Evolutionary conservation across 2,329 filamentous ascomycete species (phyloP).

Genomic region (Falciphora oryzae): DNA sequence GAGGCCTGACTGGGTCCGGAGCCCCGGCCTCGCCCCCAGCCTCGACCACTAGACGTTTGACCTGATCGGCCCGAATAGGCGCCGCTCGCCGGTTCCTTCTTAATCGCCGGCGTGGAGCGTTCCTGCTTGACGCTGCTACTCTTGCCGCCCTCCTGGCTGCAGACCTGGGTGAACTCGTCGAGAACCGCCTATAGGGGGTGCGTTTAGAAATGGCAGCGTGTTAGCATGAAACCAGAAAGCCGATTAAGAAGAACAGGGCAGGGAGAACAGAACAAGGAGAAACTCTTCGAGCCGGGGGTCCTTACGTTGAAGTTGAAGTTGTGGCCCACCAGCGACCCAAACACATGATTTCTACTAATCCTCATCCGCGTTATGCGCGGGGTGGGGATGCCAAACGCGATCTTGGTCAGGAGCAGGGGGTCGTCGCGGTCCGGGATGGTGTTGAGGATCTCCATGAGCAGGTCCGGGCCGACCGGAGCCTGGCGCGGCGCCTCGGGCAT

Average conservation of each 20-base stretch:
- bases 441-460: conserved; percentile 38
- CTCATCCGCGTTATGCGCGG: conserved; percentile 45
- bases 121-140: background rate
- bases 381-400: conserved; percentile 58
- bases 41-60: background rate
- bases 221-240: conserved; percentile 10
- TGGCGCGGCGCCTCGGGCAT: conserved; percentile 5
- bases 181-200: background rate
- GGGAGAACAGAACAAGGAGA: background rate
- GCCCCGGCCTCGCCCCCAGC: too few relatives aligned
- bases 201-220: background rate
- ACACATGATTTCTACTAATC: conserved; percentile 37
- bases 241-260: background rate
- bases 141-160: background rate
- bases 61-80: background rate
- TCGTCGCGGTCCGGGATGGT: conserved; percentile 46
- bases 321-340: conserved; percentile 49
- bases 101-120: too few relatives aligned
- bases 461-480: conserved; percentile 28
- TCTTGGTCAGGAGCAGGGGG: conserved; percentile 49
- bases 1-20: too few relatives aligned
- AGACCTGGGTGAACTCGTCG: conserved; percentile 1
- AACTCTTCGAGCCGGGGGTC: background rate
- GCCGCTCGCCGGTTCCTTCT: background rate
- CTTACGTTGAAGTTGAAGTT: conserved; percentile 39